phyloP scores from a whole-genome alignment of 192 early-diverging fungal genomes.

The Coemansia sp. region DNA sequence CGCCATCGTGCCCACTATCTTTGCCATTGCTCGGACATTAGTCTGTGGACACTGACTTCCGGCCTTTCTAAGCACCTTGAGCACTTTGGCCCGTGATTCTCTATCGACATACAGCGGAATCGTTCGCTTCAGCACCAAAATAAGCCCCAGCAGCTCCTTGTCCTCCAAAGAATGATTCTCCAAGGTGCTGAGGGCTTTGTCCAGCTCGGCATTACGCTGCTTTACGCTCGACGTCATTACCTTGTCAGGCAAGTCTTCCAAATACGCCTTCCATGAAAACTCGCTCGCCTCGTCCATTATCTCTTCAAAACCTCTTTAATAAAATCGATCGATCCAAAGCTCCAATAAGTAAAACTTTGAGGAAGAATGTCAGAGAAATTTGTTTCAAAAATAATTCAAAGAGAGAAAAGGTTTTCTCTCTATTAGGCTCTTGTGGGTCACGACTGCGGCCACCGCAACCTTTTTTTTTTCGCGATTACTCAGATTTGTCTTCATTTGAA shows the following conservation, averaged over 20 bases:
- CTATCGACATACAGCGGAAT: constrained; percentile 69
- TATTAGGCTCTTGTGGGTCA: too few species aligned
- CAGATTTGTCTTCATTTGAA: too few species aligned
- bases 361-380: neutral
- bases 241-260: constrained; percentile 51
- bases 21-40: constrained; percentile 58
- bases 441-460: too few species aligned
- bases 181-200: constrained; percentile 44
- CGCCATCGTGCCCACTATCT: constrained; percentile 44
- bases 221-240: constrained; percentile 58
- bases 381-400: too few species aligned
- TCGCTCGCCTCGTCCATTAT: constrained; percentile 1
- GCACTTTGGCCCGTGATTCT: constrained; percentile 59
- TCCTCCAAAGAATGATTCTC: constrained; percentile 32
- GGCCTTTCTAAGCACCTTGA: constrained; percentile 58
- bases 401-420: too few species aligned
- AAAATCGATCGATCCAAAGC: constrained; percentile 8
- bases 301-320: neutral
- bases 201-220: constrained; percentile 52
- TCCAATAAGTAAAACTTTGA: neutral
- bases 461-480: too few species aligned
- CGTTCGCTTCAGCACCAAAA: constrained; percentile 59
- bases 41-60: constrained; percentile 57
- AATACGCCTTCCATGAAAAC: constrained; percentile 59
- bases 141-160: constrained; percentile 33